Percentiles rank a stretch among this genome's conserved stretches.
Evolutionary conservation across 805 yeast species (phyloP).

Genomic region (Metschnikowia cubensis): DNA sequence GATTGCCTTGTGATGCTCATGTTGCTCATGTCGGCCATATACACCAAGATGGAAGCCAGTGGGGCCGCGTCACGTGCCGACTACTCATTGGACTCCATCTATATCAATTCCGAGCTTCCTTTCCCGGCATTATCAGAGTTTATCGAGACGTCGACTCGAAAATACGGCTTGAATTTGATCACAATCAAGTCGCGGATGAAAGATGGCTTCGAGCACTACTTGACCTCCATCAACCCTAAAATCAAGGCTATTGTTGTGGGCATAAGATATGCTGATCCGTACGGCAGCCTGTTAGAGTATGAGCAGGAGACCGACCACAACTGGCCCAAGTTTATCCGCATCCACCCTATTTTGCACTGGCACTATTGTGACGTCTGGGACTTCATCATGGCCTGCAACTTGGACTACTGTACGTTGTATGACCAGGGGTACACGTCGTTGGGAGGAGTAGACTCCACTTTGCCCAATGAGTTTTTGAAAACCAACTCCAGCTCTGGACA

Average conservation of each 20-base stretch:
- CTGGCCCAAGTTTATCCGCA: conserved; percentile 84
- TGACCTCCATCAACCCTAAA: conserved; percentile 43
- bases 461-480: conserved; percentile 58
- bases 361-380: conserved; percentile 80
- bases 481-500: conserved; percentile 11
- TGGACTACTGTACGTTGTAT: conserved; percentile 72
- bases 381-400: conserved; percentile 56
- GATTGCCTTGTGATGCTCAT: conserved; percentile 90
- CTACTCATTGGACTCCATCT: conserved; percentile 55
- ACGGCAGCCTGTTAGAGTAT: conserved; percentile 52
- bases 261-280: conserved; percentile 84
- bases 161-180: conserved; percentile 53
- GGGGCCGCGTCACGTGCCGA: conserved; percentile 6
- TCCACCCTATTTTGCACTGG: conserved; percentile 92
- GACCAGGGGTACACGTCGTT: conserved; percentile 85
- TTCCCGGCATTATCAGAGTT: conserved; percentile 70
- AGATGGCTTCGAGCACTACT: conserved; percentile 63
- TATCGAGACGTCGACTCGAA: conserved; percentile 48
- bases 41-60: conserved; percentile 20
- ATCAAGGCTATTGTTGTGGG: conserved; percentile 84
- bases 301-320: conserved; percentile 79
- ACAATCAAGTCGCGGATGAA: conserved; percentile 51
- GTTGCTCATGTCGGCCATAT: conserved; percentile 57
- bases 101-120: conserved; percentile 69
- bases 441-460: conserved; percentile 73